These are phyloP conservation scores for Cryptosporidium tyzzeri DNA, from an alignment of 169 alveolate species.

Conservation along the genomic window DNA sequence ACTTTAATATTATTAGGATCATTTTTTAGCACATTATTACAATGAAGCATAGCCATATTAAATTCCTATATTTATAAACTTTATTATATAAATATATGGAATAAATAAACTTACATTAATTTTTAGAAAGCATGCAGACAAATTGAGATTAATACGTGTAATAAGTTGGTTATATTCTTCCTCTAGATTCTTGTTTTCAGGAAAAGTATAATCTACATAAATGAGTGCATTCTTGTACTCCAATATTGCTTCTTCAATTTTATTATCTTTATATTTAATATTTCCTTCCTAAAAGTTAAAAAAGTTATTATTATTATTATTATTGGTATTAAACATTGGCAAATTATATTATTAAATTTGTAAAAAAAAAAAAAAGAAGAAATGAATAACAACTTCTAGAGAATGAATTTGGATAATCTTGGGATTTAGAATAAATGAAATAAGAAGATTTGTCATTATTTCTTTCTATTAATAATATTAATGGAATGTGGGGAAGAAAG, in stretches of 20 bases:
- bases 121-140: conserved; percentile 59
- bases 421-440: not conserved
- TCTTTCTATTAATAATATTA: not conserved
- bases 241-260: conserved; percentile 48
- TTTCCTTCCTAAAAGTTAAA: conserved; percentile 51
- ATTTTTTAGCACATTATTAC: conserved; percentile 47
- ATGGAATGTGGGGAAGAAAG: not conserved
- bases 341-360: no score
- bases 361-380: no score
- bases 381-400: no score
- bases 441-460: no score
- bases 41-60: conserved; percentile 40
- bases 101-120: conserved; percentile 27
- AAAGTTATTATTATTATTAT: not conserved
- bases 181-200: conserved; percentile 23
- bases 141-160: conserved; percentile 22
- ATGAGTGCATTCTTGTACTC: conserved; percentile 73
- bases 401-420: not conserved
- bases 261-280: not conserved
- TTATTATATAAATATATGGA: not conserved
- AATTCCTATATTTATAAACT: conserved; percentile 18
- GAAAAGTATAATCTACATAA: conserved; percentile 67
- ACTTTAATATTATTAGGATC: conserved; percentile 58
- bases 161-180: conserved; percentile 47
- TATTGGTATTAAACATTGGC: not conserved